Percentiles rank a stretch among this genome's conserved stretches.
Evolutionary conservation across 129 eudicot genomes (phyloP).

Genomic region (Lactuca saligna): DNA sequence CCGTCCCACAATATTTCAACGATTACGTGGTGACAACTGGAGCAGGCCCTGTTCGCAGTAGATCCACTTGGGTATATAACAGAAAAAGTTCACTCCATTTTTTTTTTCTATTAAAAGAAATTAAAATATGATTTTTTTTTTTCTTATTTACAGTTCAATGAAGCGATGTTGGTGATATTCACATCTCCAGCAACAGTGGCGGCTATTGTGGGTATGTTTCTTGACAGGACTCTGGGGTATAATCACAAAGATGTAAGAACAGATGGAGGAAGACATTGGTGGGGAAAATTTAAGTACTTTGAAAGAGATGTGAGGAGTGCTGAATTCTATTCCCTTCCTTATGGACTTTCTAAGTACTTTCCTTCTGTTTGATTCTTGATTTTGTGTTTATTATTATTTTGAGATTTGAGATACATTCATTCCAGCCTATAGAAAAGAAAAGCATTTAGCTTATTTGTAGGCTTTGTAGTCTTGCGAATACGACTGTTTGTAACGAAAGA

Average conservation of each 20-base stretch:
- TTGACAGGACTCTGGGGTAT: conserved; percentile 66
- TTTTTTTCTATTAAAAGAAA: background rate
- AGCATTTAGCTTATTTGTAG: conserved; percentile 12
- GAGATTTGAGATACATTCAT: background rate
- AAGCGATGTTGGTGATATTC: conserved; percentile 62
- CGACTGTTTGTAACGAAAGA: background rate
- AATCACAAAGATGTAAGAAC: conserved; percentile 39
- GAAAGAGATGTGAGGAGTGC: conserved; percentile 72
- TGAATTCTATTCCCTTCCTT: conserved; percentile 79
- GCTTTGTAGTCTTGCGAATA: conserved; percentile 23
- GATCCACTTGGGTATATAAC: conserved; percentile 54
- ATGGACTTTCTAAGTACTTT: conserved; percentile 73
- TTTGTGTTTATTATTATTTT: background rate
- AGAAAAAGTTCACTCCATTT: no score
- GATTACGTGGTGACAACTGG: conserved; percentile 63
- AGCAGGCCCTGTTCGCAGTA: conserved; percentile 67
- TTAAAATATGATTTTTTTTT: background rate
- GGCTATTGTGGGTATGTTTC: conserved; percentile 48
- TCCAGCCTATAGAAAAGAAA: background rate
- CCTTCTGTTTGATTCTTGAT: conserved; percentile 47
- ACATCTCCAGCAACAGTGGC: conserved; percentile 86
- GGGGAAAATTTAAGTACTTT: conserved; percentile 70
- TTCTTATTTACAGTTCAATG: conserved; percentile 59
- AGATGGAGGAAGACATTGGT: conserved; percentile 96
- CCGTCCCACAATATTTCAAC: conserved; percentile 86